A percentile compares a stretch with the other conserved stretches of the same genome.
Evolutionary conservation across 495 filamentous ascomycete genomes (phyloP).

Genomic region (Rhypophila decipiens): DNA sequence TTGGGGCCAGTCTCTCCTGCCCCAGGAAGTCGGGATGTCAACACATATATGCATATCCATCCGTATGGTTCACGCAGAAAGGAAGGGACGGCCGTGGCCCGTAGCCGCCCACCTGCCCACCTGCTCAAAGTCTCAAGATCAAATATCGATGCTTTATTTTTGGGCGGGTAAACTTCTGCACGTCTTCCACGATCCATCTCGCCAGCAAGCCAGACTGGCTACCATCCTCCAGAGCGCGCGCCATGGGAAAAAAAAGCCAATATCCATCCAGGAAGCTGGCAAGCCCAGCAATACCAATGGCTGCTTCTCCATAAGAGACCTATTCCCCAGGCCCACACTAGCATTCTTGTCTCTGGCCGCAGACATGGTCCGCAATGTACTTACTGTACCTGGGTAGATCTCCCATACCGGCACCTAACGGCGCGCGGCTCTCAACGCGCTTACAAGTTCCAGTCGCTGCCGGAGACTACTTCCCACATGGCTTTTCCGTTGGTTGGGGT

Average conservation of each 20-base stretch:
- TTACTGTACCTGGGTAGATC: neutral
- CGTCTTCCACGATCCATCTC: slow-evolving; percentile 11
- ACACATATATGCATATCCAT: too few relatives aligned
- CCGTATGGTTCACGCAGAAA: too few relatives aligned
- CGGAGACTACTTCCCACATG: slow-evolving; percentile 1
- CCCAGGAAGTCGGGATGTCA: too few relatives aligned
- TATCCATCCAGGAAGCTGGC: neutral
- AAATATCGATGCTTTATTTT: neutral
- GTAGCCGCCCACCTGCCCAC: too few relatives aligned
- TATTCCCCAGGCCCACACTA: neutral
- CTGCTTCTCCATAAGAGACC: neutral
- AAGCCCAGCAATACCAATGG: slow-evolving; percentile 5
- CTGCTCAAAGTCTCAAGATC: too few relatives aligned
- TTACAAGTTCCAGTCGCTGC: slow-evolving; percentile 5
- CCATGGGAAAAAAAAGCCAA: slow-evolving; percentile 1
- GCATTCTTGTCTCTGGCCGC: slow-evolving; percentile 3
- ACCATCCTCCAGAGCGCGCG: slow-evolving; percentile 10
- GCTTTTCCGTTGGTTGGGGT: slow-evolving; percentile 17
- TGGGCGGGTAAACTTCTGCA: slow-evolving; percentile 10
- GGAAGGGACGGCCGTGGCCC: too few relatives aligned
- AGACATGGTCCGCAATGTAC: neutral
- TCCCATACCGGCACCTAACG: too few relatives aligned
- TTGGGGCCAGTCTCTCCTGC: too few relatives aligned
- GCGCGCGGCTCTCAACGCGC: slow-evolving; percentile 26
- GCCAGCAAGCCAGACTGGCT: slow-evolving; percentile 4